These are phyloP conservation scores for Akanthomyces uredinophilus DNA, from an alignment of 2,329 filamentous ascomycete species.

Conservation along the genomic window DNA sequence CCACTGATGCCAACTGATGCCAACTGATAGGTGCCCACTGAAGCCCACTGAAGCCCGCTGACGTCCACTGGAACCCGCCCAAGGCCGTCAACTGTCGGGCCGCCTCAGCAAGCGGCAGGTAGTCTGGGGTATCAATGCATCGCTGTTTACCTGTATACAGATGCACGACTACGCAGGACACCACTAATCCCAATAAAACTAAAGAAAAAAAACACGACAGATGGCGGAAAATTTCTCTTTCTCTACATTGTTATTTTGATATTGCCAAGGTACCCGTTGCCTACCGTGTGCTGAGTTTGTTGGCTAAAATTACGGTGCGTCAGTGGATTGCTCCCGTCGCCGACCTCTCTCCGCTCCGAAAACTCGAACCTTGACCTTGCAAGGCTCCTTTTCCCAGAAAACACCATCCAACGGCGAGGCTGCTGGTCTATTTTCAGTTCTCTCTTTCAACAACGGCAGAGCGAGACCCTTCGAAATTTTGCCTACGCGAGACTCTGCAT, in stretches of 20 bases:
- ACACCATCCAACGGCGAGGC: neutral
- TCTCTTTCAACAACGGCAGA: neutral
- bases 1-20: neutral
- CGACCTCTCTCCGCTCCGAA: neutral
- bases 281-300: neutral
- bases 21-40: neutral
- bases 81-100: neutral
- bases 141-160: neutral
- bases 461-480: neutral
- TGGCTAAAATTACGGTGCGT: neutral
- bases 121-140: neutral
- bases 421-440: neutral
- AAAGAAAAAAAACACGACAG: too few relatives aligned
- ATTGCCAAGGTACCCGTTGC: neutral
- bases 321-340: neutral
- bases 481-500: neutral
- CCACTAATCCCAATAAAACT: too few relatives aligned
- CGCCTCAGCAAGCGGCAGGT: neutral
- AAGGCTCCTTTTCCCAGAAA: neutral
- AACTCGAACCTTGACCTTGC: neutral
- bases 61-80: conserved; percentile 1
- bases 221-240: neutral
- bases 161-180: neutral
- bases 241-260: neutral
- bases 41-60: too few relatives aligned